phyloP scores from a whole-genome alignment of 1,284 basidiomycete species.

The Somion occarium region DNA sequence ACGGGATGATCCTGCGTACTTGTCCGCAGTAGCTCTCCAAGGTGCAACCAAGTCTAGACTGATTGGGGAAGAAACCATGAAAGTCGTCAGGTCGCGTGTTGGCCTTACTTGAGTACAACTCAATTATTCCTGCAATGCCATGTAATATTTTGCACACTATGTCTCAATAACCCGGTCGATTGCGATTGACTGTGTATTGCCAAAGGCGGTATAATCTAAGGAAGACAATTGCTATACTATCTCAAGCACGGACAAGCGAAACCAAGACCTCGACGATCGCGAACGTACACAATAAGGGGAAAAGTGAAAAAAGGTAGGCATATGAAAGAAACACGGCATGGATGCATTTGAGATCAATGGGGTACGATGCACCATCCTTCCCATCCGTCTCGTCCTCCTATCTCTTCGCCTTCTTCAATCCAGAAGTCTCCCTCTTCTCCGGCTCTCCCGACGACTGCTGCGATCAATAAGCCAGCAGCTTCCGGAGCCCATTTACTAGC shows the following conservation, averaged over 20 bases:
- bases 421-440: slow-evolving; percentile 22
- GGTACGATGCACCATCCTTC: slow-evolving; percentile 28
- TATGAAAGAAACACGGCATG: no score
- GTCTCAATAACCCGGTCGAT: no score
- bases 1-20: slow-evolving; percentile 53
- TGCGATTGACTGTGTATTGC: no score
- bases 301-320: no score
- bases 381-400: slow-evolving; percentile 40
- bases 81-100: slow-evolving; percentile 59
- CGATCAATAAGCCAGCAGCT: slow-evolving; percentile 40
- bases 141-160: no score
- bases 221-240: no score
- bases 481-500: slow-evolving; percentile 44
- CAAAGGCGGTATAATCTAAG: no score
- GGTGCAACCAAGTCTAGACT: slow-evolving; percentile 66
- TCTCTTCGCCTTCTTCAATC: slow-evolving; percentile 25
- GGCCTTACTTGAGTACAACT: slow-evolving; percentile 40
- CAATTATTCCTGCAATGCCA: background rate
- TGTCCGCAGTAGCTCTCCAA: slow-evolving; percentile 56
- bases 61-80: slow-evolving; percentile 60
- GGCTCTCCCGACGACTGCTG: slow-evolving; percentile 33
- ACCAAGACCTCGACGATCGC: no score
- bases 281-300: no score
- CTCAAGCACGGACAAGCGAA: no score
- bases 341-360: background rate